Conservation (phyloP, 495 filamentous ascomycete species). For the Bacidia gigantensis region DNA sequence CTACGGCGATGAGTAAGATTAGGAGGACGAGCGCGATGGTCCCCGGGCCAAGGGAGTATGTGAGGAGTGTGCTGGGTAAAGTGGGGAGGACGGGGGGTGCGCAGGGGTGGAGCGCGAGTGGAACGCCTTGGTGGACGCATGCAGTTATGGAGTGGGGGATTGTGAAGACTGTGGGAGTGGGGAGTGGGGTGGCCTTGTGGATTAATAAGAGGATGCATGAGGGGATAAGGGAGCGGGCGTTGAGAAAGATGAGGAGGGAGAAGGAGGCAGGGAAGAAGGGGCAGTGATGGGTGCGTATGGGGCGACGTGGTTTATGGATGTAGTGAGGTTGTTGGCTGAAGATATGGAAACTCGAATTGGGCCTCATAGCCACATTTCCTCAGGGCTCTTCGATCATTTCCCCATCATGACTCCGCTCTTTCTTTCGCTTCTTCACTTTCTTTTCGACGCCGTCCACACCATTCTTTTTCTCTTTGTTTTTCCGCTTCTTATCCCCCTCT, state of each 20-base stretch:
- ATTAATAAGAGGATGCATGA: slow-evolving; percentile 73
- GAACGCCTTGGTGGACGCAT: slow-evolving; percentile 89
- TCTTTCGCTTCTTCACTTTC: background rate
- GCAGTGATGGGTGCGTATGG: background rate
- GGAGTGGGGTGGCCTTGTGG: slow-evolving; percentile 44
- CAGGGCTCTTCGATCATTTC: too few relatives aligned
- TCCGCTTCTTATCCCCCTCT: background rate
- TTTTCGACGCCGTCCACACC: background rate
- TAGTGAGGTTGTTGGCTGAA: too few relatives aligned
- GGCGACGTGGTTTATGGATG: too few relatives aligned
- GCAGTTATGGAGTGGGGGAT: slow-evolving; percentile 76
- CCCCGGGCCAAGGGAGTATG: slow-evolving; percentile 71
- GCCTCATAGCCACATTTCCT: too few relatives aligned
- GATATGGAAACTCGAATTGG: too few relatives aligned
- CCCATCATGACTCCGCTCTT: too few relatives aligned
- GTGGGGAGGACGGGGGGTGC: slow-evolving; percentile 67
- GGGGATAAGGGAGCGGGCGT: slow-evolving; percentile 70
- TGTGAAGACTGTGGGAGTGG: slow-evolving; percentile 53
- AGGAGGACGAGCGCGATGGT: slow-evolving; percentile 59
- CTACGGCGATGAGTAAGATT: slow-evolving; percentile 92
- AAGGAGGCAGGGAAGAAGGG: slow-evolving; percentile 32
- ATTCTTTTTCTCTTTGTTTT: background rate
- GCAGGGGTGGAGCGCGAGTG: slow-evolving; percentile 60
- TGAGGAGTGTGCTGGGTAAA: slow-evolving; percentile 63
- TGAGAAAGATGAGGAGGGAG: slow-evolving; percentile 81